Base-by-base conservation (phyloP, 1,284 basidiomycete genomes). In the Moesziomyces sp. region DNA sequence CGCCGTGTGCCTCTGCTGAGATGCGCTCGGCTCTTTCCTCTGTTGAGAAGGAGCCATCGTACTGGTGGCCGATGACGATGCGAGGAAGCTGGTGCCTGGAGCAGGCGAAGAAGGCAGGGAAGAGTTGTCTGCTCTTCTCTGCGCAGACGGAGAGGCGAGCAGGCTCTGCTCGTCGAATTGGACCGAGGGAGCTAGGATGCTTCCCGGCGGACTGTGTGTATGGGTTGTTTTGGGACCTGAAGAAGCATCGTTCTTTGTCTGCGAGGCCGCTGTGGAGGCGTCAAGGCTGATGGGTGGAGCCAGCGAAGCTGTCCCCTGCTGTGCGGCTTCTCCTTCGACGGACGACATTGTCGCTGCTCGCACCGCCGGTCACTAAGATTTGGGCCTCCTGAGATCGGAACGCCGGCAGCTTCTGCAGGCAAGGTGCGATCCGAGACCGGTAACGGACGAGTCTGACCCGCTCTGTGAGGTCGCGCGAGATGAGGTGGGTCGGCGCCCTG, bases 131-230 rank as follows among this genome's bases (percentile, higher is more conserved):
- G 60, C 47, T 42, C 61, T 52, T 8, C 67, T 42, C n/a, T 67
- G 62, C 14, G 52, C 48, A 10, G 72, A 63, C 8, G 72, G 67
- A 3, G 62, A 63, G 9, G 67, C 62, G 18, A 62, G 63, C 23
- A 70, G 53, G 21, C 34, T 74, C 52, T 70, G 72, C 48, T 74
- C 72, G 59, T 74, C 72, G 42, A 74, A 74, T 47, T 74, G 72
- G 5, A 74, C 72, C 21, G 67, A 66, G 19, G 72, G 72, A 11
- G 59, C 53, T 51, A 58, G 49, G 58, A 65, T 52, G 65, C 57
- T 69, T 49, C 40, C 45, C 8, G 58, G 56, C 23, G 57, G 53
- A 45, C 57, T 62, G 43, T 62, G 50, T 34, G 40, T 21, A n/a
- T 57, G 57, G 44, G 19, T 57, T 47, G 60, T 21, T 57, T 69